A percentile compares a stretch with the other conserved stretches of the same genome.
Conservation (phyloP, 169 alveolate species). For the Plasmodium reichenowi region DNA sequence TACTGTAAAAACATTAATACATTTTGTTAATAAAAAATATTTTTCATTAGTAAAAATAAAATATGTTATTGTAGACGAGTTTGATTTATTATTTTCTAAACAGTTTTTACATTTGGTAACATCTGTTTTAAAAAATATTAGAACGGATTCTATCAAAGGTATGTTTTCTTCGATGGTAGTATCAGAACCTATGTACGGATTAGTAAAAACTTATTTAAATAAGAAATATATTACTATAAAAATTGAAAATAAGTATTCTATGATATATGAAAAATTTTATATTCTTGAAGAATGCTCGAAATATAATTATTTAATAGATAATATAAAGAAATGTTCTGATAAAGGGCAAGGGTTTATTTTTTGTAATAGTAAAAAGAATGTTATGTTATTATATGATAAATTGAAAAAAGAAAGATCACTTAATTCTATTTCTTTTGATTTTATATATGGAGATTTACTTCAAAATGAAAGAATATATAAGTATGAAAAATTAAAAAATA, state of each 20-base stretch:
- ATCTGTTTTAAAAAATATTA: conserved; percentile 46
- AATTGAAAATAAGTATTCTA: conserved; percentile 42
- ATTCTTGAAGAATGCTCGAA: conserved; percentile 37
- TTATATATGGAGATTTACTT: conserved; percentile 99
- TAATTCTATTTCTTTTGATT: conserved; percentile 83
- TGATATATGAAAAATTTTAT: conserved; percentile 51
- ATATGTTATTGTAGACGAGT: conserved; percentile 70
- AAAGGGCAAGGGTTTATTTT: conserved; percentile 95
- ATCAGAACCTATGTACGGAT: conserved; percentile 34
- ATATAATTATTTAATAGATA: conserved; percentile 8
- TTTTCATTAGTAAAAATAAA: conserved; percentile 17
- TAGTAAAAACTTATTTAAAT: conserved; percentile 33
- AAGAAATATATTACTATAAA: conserved; percentile 43
- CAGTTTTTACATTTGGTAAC: conserved; percentile 45
- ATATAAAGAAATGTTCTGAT: conserved; percentile 1
- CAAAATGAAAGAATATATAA: conserved; percentile 97
- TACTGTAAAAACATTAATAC: conserved; percentile 69
- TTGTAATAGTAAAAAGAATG: conserved; percentile 98
- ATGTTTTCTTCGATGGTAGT: conserved; percentile 54
- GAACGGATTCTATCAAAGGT: conserved; percentile 57
- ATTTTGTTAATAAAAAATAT: conserved; percentile 66
- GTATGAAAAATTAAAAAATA: conserved; percentile 97
- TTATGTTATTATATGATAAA: conserved; percentile 93
- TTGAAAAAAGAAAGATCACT: conserved; percentile 89
- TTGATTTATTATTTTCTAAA: conserved; percentile 59